Base-by-base conservation (phyloP, 768 basidiomycete genomes). In the Psilocybe tampanensis region DNA sequence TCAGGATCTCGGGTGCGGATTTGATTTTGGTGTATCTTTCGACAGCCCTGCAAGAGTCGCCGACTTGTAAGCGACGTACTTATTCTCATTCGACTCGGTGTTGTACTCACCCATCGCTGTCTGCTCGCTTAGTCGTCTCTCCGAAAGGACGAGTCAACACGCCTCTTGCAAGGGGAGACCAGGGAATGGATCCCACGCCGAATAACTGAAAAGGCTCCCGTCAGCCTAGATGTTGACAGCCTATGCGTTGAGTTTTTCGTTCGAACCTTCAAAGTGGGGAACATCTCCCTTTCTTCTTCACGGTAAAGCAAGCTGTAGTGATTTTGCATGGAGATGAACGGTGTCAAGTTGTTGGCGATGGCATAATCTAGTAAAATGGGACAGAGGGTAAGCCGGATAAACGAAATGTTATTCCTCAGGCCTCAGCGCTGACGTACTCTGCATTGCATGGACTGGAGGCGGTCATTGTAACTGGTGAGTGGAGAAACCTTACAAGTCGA, bases 251-350 rank as follows among this genome's bases (percentile, higher is more conserved):
- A 34, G 9, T 44, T 3, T 13, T 29, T 29, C 4, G 29, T 5
- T 39, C 41, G 23, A 24, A 80, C 82, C 72, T 82, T 83, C 43
- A 83, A 68, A 0, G 78, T 80, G 0, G 86, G 86, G 60, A 85
- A 81, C 79, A 85, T 81, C 59, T 83, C 82, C 0, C 83, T 72
- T 59, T 84, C 86, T 66, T 88, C 86, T 64, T 88, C 86, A 8
- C 86, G 74, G 62, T 88, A 88, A 11, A 83, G 62, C 19, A 85
- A 68, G 54, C 68, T 82, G 65, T 88, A 80, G 60, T 84, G 82
- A 62, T 87, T 87, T 70, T 87, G 86, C 85, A 88, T 86, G 1
- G 83, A 82, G 60, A 87, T 82, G 71, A 87, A 86, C 2, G 80
- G 81, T 0, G 81, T 83, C 2, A 84, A 68, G 7, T 78, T 77